Base-by-base conservation (phyloP, 495 filamentous ascomycete genomes). In the Lentithecium fluviatile region DNA sequence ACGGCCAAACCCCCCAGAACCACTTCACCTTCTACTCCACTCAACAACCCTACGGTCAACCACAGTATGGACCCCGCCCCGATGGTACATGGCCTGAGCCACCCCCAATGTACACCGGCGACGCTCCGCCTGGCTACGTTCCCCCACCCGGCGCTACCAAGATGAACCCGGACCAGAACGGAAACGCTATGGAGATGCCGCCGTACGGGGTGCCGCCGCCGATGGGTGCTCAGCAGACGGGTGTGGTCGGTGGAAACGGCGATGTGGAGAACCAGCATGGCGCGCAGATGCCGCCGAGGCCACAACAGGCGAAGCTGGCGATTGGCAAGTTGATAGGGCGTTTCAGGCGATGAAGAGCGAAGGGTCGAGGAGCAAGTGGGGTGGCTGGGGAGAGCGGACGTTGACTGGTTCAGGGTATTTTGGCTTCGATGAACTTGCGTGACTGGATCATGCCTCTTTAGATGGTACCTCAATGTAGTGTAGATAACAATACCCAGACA, bases 81-180 rank as follows among this genome's bases (percentile, higher is more conserved):
- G 60, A 64, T 19, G 65, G 65, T 10, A 64, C 59, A 12, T 65
- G 64, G 32, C 32, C 52, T 23, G 66, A 85, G 65, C 67, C 76
- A 12, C 82, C 83, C 42, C 84, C 84, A 46, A 24, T 69, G 59
- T 71, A 74, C 66, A 65, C 65, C 65, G 57, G 66, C 58, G 58
- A 78, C 55, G 69, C 73, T 0, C 83, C 83, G 20, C 80, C 83
- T 3, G 70, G 71, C 49, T 87, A 88, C 58, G 74, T 79, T 37
- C 75, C 77, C 10, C 82, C 84, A 1, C 71, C 73, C 4, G 78
- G 78, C 58, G 77, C 75, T 4, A 75, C 79, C 12, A 89, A 89
- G 74, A 72, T 80, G 17, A 76, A 85, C 59, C 80, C 83, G 12
- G 69, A 73, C 11, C 84, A 87, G 69, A 52, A 56, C 15, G n/a